Evolutionary conservation across 305 asterid species (phyloP).

Genomic region (Fraxinus velutina): DNA sequence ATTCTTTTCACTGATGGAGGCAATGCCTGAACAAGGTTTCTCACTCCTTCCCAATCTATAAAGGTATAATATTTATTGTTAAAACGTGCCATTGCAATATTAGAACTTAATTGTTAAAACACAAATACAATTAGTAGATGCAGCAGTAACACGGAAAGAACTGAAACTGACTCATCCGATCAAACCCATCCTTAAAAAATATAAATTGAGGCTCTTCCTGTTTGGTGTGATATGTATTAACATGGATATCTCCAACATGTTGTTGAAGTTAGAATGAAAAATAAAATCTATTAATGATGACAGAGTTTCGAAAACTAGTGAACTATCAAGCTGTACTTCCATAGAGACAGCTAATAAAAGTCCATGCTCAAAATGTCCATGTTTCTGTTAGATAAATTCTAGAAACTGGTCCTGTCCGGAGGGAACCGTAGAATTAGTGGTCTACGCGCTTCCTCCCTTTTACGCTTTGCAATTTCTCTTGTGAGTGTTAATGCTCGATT

Average conservation of each 20-base stretch:
- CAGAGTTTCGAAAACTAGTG: not conserved
- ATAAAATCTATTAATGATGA: not conserved
- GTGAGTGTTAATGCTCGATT: not conserved
- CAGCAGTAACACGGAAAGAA: not conserved
- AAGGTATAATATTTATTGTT: slow-evolving; percentile 17
- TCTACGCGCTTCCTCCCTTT: not conserved
- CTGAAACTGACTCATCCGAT: not conserved
- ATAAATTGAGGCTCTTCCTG: not conserved
- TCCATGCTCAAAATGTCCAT: not conserved
- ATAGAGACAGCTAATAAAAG: not conserved
- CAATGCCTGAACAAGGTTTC: slow-evolving; percentile 71
- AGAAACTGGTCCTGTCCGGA: not conserved
- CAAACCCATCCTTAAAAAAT: not conserved
- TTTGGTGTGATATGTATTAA: not conserved
- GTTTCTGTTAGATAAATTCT: not conserved
- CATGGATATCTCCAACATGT: not conserved
- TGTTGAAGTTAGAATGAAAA: not conserved
- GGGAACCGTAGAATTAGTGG: not conserved
- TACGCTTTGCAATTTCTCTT: not conserved
- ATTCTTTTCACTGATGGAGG: slow-evolving; percentile 71
- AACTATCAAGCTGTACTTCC: not conserved
- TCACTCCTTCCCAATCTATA: slow-evolving; percentile 95
- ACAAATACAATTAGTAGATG: not conserved
- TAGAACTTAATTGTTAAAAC: not conserved
- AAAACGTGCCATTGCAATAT: slow-evolving; percentile 4